Conservation (phyloP, 305 asterid species). For the Euphrasia arctica region DNA sequence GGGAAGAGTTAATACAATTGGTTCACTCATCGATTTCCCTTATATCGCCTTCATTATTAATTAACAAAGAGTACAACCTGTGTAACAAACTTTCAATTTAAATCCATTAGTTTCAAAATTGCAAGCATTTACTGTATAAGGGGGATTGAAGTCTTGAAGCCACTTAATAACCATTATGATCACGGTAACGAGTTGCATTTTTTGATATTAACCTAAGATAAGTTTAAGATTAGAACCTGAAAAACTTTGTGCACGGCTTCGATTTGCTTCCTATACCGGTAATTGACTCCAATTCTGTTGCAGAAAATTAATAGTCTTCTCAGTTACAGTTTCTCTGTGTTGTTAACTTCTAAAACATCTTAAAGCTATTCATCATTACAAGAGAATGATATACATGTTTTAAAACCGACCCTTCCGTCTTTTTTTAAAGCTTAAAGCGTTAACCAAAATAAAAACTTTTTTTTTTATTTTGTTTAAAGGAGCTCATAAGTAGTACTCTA, state of each 20-base stretch:
- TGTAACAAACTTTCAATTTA: slow-evolving; percentile 49
- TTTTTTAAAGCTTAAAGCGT: background rate
- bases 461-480: background rate
- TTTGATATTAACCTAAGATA: slow-evolving; percentile 30
- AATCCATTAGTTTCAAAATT: slow-evolving; percentile 46
- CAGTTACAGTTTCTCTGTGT: slow-evolving; percentile 33
- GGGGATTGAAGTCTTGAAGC: slow-evolving; percentile 20
- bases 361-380: slow-evolving; percentile 20
- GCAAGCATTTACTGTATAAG: slow-evolving; percentile 22
- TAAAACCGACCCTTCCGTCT: background rate
- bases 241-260: slow-evolving; percentile 72
- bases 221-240: slow-evolving; percentile 66
- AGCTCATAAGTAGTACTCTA: background rate
- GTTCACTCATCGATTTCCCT: slow-evolving; percentile 31
- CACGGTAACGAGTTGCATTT: slow-evolving; percentile 26
- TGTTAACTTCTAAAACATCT: slow-evolving; percentile 26
- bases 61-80: slow-evolving; percentile 50
- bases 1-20: slow-evolving; percentile 28
- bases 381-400: background rate
- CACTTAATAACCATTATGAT: slow-evolving; percentile 30
- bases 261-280: slow-evolving; percentile 68
- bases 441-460: background rate
- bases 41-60: slow-evolving; percentile 29
- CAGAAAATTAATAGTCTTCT: slow-evolving; percentile 44
- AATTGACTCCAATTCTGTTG: slow-evolving; percentile 61